Base-by-base conservation (phyloP, 768 basidiomycete species). In the Pleurotus platypus region DNA sequence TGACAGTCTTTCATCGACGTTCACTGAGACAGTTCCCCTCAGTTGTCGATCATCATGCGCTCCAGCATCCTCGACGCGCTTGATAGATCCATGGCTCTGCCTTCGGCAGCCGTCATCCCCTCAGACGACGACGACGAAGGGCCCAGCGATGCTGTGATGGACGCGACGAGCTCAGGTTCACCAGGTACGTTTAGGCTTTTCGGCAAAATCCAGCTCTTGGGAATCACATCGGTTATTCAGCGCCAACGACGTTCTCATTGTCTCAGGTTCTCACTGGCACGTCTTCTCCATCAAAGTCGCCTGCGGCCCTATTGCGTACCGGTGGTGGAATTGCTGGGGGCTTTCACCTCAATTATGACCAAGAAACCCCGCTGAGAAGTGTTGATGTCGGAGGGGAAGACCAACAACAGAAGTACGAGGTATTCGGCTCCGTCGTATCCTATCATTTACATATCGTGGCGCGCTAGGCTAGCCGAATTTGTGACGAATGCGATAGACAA, bases 301-400 rank as follows among this genome's bases (percentile, higher is more conserved):
- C 39, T 26, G 13, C 51, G n/a, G 35, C 51, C 42, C n/a, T 24
- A 42, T 39, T 43, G 37, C 46, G 43, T 9, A 35, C 30, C 3
- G 3, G 30, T 35, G 24, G 24, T 26, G 24, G 24, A 26, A 55
- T 3, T 26, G 56, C 55, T 13, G 67, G 73, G 5, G 69, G 68
- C 18, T 86, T 86, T 61, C 60, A 54, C 15, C 60, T 87, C 12
- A 73, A 76, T 43, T 84, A 83, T 61, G 82, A 86, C 62, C 24
- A 60, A 5, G 77, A 82, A 13, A 76, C 75, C 0, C 78, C 80
- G 2, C 24, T 85, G 1, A 72, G 75, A 22, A 60, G 71, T 3
- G 78, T 86, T 27, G 86, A 87, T 62, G 57, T 78, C 24, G 86
- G 84, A 26, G 86, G 85, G 1, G 69, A 74, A 0, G 85, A 86